Percentiles rank a stretch among this genome's conserved stretches.
phyloP scores from a whole-genome alignment of 2,329 filamentous ascomycete genomes.

The Fusarium drepaniforme region DNA sequence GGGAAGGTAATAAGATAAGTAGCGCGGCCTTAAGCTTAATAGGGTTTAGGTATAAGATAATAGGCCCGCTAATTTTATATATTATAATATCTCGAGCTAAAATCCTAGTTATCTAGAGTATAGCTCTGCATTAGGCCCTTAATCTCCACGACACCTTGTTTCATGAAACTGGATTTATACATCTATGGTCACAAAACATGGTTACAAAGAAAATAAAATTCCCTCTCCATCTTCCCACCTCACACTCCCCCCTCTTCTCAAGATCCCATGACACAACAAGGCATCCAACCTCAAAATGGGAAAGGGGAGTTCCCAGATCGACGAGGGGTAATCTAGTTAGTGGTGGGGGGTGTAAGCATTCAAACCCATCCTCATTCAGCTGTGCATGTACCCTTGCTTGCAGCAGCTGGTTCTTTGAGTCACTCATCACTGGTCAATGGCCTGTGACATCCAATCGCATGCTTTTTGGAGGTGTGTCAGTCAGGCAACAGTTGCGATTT shows the following conservation, averaged over 20 bases:
- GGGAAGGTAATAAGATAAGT: no score
- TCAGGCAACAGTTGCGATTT: slow-evolving; percentile 8
- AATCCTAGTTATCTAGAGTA: no score
- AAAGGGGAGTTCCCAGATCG: background rate
- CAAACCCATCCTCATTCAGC: background rate
- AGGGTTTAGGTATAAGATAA: no score
- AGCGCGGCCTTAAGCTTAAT: no score
- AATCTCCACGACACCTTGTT: background rate
- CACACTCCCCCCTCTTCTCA: background rate
- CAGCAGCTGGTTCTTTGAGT: slow-evolving; percentile 27
- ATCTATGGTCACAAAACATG: background rate
- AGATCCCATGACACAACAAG: slow-evolving; percentile 34
- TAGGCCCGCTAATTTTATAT: no score
- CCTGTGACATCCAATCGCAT: slow-evolving; percentile 1
- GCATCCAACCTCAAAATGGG: slow-evolving; percentile 10
- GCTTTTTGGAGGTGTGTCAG: background rate
- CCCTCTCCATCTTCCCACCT: slow-evolving; percentile 17
- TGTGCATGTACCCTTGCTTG: background rate
- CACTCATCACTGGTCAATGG: slow-evolving; percentile 17
- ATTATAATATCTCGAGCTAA: no score
- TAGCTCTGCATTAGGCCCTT: no score
- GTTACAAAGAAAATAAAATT: background rate
- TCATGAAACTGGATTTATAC: background rate
- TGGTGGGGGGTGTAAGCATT: background rate
- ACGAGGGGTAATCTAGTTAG: background rate